These are phyloP conservation scores for Mycena alexandri DNA, from an alignment of 768 basidiomycete species.

Conservation along the genomic window DNA sequence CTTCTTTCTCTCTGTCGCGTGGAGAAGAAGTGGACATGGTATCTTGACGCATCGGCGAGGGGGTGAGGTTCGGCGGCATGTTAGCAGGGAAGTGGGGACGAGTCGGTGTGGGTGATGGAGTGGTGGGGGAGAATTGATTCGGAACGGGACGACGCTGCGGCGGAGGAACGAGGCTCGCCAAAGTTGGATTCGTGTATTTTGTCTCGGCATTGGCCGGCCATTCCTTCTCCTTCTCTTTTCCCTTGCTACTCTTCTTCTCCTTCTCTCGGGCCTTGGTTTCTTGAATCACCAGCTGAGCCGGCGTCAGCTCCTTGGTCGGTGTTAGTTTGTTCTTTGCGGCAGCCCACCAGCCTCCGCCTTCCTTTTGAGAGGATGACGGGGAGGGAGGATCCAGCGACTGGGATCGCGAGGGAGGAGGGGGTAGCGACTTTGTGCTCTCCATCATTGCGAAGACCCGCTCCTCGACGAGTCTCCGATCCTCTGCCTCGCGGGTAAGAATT, in stretches of 20 bases:
- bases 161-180: conserved; percentile 63
- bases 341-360: conserved; percentile 77
- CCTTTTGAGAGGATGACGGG: conserved; percentile 74
- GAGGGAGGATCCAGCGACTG: conserved; percentile 73
- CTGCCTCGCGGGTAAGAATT: conserved; percentile 79
- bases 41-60: conserved; percentile 73
- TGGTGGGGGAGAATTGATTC: conserved; percentile 71
- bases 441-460: conserved; percentile 85
- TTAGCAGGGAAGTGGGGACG: conserved; percentile 59
- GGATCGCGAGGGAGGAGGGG: conserved; percentile 73
- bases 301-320: conserved; percentile 87
- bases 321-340: conserved; percentile 81
- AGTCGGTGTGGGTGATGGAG: conserved; percentile 54
- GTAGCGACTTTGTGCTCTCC: conserved; percentile 59
- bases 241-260: conserved; percentile 62
- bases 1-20: conserved; percentile 52
- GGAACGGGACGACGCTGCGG: conserved; percentile 63
- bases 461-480: conserved; percentile 76
- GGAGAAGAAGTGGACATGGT: conserved; percentile 59
- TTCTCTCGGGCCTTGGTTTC: conserved; percentile 79
- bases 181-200: conserved; percentile 71
- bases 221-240: conserved; percentile 74
- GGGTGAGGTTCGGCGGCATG: conserved; percentile 69
- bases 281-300: conserved; percentile 85
- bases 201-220: conserved; percentile 68